Evolutionary conservation across 2,329 filamentous ascomycete genomes (phyloP).

Genomic region (Xylaria sp.): DNA sequence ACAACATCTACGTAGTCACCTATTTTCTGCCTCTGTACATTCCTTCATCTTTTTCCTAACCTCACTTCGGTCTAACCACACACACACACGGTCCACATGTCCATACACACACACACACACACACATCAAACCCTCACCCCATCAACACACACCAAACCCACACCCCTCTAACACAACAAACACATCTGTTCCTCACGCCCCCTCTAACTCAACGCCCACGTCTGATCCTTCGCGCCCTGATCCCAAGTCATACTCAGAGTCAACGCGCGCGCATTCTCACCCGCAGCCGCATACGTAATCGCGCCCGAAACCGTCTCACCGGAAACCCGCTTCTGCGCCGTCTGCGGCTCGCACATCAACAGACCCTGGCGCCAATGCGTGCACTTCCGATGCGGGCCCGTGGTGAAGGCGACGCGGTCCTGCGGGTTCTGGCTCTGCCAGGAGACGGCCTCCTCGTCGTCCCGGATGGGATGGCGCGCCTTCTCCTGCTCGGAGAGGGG

Average conservation of each 20-base stretch:
- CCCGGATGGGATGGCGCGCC: constrained; percentile 40
- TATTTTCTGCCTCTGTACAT: too few relatives aligned
- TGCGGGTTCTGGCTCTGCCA: constrained; percentile 45
- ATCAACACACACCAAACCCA: too few relatives aligned
- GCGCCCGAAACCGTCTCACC: constrained; percentile 56
- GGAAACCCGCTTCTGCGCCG: constrained; percentile 42
- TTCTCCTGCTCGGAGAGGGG: neutral
- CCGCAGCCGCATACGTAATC: constrained; percentile 64
- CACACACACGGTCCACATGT: too few relatives aligned
- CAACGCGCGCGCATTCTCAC: constrained; percentile 64
- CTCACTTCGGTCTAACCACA: neutral
- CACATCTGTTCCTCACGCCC: too few relatives aligned
- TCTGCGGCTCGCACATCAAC: constrained; percentile 55
- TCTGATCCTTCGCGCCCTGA: constrained; percentile 41
- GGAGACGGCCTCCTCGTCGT: constrained; percentile 50
- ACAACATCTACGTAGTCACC: too few relatives aligned
- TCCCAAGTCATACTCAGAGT: constrained; percentile 61
- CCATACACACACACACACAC: too few relatives aligned
- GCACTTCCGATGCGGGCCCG: constrained; percentile 66
- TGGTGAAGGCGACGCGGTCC: constrained; percentile 78
- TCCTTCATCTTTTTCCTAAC: neutral
- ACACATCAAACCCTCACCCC: neutral
- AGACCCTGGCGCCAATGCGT: constrained; percentile 92
- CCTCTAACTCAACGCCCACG: constrained; percentile 35
- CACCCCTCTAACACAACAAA: too few relatives aligned